phyloP scores from a whole-genome alignment of 2,329 filamentous ascomycete genomes.

The Calcarisporium arbuscula region DNA sequence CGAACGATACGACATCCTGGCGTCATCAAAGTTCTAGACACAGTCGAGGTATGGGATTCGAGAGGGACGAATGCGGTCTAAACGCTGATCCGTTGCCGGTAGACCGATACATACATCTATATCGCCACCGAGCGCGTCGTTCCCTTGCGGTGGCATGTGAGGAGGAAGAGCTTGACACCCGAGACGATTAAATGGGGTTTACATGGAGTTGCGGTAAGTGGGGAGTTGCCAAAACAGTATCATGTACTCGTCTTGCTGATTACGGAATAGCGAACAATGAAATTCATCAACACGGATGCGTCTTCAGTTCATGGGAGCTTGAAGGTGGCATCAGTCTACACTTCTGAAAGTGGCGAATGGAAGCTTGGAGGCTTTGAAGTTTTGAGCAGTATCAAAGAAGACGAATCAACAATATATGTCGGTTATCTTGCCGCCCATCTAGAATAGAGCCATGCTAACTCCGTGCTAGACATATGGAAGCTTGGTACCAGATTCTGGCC shows the following conservation, averaged over 20 bases:
- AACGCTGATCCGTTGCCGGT: constrained; percentile 15
- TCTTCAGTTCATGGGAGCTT: constrained; percentile 85
- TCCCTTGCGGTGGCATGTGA: constrained; percentile 84
- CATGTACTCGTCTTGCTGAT: constrained; percentile 13
- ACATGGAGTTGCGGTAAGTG: constrained; percentile 69
- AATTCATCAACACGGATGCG: constrained; percentile 93
- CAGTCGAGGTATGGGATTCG: constrained; percentile 65
- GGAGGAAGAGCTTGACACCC: constrained; percentile 76
- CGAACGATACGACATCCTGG: constrained; percentile 90
- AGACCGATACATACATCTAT: constrained; percentile 94
- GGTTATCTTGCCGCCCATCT: constrained; percentile 5
- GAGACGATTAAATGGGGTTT: constrained; percentile 98
- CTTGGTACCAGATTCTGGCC: constrained; percentile 73
- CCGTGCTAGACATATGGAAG: constrained; percentile 68
- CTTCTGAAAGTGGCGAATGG: constrained; percentile 96
- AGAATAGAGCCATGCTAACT: neutral
- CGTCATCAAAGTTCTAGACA: constrained; percentile 89
- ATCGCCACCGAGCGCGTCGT: constrained; percentile 88
- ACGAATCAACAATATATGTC: constrained; percentile 87
- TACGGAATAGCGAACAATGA: constrained; percentile 67
- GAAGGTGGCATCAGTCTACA: constrained; percentile 81
- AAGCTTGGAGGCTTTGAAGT: constrained; percentile 92
- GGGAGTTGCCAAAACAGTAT: neutral
- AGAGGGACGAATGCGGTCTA: constrained; percentile 1
- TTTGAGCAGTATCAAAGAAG: constrained; percentile 90